phyloP scores from a whole-genome alignment of 2,329 filamentous ascomycete genomes.

The Penicillium polonicum region DNA sequence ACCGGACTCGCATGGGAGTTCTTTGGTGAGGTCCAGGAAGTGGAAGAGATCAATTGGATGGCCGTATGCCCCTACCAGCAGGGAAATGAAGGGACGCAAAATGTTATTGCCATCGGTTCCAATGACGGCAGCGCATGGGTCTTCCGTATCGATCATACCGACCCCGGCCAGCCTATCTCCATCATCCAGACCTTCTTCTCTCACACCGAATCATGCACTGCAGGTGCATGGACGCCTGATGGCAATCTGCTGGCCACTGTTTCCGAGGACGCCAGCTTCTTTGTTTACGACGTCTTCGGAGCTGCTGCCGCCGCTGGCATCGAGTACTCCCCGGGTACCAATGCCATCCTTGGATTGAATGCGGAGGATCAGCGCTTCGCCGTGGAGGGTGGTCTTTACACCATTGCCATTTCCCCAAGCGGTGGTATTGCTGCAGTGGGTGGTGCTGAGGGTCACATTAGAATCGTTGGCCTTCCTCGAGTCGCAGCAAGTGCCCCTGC shows the following conservation, averaged over 20 bases:
- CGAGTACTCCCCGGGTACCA: constrained; percentile 54
- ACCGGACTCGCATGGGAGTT: constrained; percentile 61
- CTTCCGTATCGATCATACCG: constrained; percentile 74
- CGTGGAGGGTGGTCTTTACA: constrained; percentile 88
- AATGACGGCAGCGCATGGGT: constrained; percentile 94
- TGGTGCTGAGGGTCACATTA: constrained; percentile 81
- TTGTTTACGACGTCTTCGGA: constrained; percentile 90
- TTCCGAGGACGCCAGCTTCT: constrained; percentile 81
- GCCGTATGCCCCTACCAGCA: constrained; percentile 66
- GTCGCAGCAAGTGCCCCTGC: constrained; percentile 44
- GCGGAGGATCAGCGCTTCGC: constrained; percentile 83
- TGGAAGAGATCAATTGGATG: constrained; percentile 94
- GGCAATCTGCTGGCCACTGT: constrained; percentile 85
- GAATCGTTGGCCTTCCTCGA: constrained; percentile 79
- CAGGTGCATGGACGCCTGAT: constrained; percentile 86
- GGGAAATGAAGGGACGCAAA: constrained; percentile 58
- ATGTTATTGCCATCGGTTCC: constrained; percentile 83
- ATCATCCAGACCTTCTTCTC: constrained; percentile 92
- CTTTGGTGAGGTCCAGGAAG: constrained; percentile 78
- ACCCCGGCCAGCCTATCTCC: constrained; percentile 63
- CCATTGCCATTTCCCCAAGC: constrained; percentile 76
- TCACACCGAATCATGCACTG: constrained; percentile 81
- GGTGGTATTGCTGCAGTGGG: constrained; percentile 80
- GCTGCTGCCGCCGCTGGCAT: constrained; percentile 66
- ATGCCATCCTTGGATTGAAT: constrained; percentile 73